Evolutionary conservation across 1,284 basidiomycete genomes (phyloP), one percentile per base, ranked within the genome.

Genomic region (Tilletiaria anomala): DNA sequence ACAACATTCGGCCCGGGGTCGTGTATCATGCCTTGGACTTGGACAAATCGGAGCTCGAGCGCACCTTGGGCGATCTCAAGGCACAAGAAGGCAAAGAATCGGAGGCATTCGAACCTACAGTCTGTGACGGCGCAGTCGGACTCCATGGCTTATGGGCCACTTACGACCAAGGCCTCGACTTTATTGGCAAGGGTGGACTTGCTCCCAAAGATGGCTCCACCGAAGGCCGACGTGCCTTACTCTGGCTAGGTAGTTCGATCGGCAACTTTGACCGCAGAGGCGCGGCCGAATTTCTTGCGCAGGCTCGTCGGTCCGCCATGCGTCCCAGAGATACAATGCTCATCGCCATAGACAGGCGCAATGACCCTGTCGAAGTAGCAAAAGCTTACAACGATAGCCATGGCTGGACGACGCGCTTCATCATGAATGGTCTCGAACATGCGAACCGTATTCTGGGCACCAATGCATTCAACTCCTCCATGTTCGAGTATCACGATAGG

Each of bases 11-110:
- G 14, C 70, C 77, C 1, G 76, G 77, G 8, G 77, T 83, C 58
- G 82, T 79, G 1, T 96, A 93, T 69, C 88, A 84, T 70, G 87
- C 89, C 11, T 79, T 97, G 40, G 91, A 96, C 62, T 78, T 96
- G 20, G 86, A 91, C 67, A 74, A 80, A 53, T 75, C 76, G 40
- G 87, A 94, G 64, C 78, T 96, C 23, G 75, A 80, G 49, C 78
- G 87, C 18, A 84, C 85, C 3, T 73, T 96, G 35, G 70, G 70
- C 26, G 74, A 80, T 57, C 78, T 96, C 50, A n/a, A 39, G 14
- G 51, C 52, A 24, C 49, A 56, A 40, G 48, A 43, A 8, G 39
- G 41, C 6, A 24, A 23, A 3, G 12, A 23, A 70, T 19, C 72
- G 87, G 53, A 50, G 1, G 31, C 46, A 23, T 82, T 80, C 75